Evolutionary conservation across 768 basidiomycete genomes (phyloP).

Genomic region (Heimioporus sp.): DNA sequence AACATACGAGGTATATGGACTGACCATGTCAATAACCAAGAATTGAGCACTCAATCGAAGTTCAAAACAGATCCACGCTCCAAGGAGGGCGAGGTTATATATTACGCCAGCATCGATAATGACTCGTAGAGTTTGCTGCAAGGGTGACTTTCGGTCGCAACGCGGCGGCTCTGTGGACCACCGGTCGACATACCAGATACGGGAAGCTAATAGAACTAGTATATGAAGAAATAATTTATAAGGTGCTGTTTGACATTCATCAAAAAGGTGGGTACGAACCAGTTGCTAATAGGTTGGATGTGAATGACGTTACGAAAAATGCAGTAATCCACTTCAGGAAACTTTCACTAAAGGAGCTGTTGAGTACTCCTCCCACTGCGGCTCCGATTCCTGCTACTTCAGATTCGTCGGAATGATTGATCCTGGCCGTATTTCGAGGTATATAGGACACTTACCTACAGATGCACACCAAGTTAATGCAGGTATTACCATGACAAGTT

Average conservation of each 20-base stretch:
- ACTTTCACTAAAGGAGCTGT: background rate
- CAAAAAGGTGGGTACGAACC: conserved; percentile 13
- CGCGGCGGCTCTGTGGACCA: background rate
- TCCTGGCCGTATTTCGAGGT: background rate
- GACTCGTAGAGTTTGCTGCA: conserved; percentile 16
- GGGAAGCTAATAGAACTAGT: conserved; percentile 27
- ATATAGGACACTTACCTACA: conserved; percentile 12
- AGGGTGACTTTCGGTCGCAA: background rate
- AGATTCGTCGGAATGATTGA: background rate
- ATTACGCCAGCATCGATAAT: conserved; percentile 35
- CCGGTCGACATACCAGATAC: conserved; percentile 30
- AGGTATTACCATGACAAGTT: conserved; percentile 26
- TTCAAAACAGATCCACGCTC: conserved; percentile 29
- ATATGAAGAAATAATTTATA: background rate
- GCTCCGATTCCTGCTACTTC: conserved; percentile 19
- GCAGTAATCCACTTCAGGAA: conserved; percentile 35
- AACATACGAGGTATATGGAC: background rate
- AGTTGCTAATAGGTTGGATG: conserved; percentile 33
- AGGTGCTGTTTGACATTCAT: background rate
- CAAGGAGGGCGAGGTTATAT: conserved; percentile 34
- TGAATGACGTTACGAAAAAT: conserved; percentile 32
- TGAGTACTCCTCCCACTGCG: conserved; percentile 12
- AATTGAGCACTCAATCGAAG: conserved; percentile 28
- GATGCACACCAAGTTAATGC: conserved; percentile 27
- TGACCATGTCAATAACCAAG: conserved; percentile 34